phyloP scores from a whole-genome alignment of 2,329 filamentous ascomycete species.

The Calonectria henricotiae region DNA sequence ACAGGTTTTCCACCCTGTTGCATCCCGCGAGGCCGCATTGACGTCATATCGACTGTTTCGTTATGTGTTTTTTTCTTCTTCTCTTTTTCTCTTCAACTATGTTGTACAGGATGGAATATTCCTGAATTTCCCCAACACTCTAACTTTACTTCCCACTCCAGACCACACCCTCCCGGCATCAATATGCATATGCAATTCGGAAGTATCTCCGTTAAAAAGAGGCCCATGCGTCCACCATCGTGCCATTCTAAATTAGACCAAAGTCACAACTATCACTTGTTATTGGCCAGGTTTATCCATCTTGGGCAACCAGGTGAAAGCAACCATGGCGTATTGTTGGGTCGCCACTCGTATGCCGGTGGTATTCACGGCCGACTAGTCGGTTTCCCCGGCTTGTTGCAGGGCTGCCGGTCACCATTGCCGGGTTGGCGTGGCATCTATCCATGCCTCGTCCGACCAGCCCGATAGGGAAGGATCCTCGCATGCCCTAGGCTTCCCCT shows the following conservation, averaged over 20 bases:
- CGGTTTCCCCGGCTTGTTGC: not conserved
- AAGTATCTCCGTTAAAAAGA: not conserved
- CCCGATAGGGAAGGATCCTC: slow-evolving; percentile 18
- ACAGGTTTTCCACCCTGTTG: not conserved
- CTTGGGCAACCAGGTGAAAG: slow-evolving; percentile 10
- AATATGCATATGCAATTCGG: slow-evolving; percentile 6
- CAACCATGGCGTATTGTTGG: not conserved
- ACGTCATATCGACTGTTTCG: not conserved
- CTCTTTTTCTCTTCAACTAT: not conserved
- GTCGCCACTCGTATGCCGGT: slow-evolving; percentile 27
- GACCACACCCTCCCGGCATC: not conserved
- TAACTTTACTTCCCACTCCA: not conserved
- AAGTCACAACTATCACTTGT: not conserved
- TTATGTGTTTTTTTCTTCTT: not conserved
- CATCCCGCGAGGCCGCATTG: not conserved
- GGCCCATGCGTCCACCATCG: slow-evolving; percentile 1
- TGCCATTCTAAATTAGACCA: slow-evolving; percentile 1
- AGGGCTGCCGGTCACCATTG: not conserved
- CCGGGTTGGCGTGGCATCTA: slow-evolving; percentile 10
- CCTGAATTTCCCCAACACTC: not conserved
- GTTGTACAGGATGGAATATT: not conserved
- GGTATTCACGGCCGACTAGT: slow-evolving; percentile 15
- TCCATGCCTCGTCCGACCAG: slow-evolving; percentile 2
- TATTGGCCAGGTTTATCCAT: not conserved
- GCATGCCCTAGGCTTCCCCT: not conserved